A percentile compares a stretch with the other conserved stretches of the same genome.
These are phyloP conservation scores for Calonectria pseudoreteaudii DNA, from an alignment of 2,329 filamentous ascomycete genomes.

Conservation along the genomic window DNA sequence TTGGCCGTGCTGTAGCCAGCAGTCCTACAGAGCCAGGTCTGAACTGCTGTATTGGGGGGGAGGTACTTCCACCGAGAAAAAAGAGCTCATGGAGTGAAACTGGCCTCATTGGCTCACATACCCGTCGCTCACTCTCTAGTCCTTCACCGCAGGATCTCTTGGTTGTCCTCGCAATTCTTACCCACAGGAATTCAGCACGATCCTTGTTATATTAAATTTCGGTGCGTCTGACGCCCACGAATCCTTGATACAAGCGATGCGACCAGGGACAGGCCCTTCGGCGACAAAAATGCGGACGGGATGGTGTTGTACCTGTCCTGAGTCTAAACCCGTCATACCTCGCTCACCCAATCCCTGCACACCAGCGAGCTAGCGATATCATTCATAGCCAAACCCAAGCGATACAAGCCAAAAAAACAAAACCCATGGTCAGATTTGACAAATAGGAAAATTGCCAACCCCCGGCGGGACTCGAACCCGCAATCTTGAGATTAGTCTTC, in stretches of 20 bases:
- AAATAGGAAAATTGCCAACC: background rate
- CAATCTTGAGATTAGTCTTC: background rate
- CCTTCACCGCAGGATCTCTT: background rate
- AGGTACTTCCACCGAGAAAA: slow-evolving; percentile 40
- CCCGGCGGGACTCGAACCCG: background rate
- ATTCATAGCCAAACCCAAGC: too few species aligned
- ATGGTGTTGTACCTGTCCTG: too few species aligned
- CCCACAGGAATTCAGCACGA: background rate
- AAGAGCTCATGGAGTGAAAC: background rate
- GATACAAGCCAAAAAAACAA: too few species aligned
- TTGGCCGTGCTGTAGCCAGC: background rate
- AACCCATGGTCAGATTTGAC: background rate
- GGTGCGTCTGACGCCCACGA: background rate
- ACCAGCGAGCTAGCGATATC: too few species aligned
- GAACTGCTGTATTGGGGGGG: slow-evolving; percentile 45
- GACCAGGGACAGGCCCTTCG: too few species aligned
- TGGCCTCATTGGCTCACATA: slow-evolving; percentile 44
- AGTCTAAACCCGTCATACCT: too few species aligned
- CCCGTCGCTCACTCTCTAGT: background rate
- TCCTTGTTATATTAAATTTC: background rate
- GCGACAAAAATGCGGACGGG: too few species aligned
- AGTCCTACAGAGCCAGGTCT: slow-evolving; percentile 33
- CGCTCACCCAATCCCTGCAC: too few species aligned
- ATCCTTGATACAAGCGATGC: too few species aligned
- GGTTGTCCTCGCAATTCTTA: background rate